These are phyloP conservation scores for Pyrenochaeta sp. DNA, from an alignment of 2,329 filamentous ascomycete genomes.

Conservation along the genomic window DNA sequence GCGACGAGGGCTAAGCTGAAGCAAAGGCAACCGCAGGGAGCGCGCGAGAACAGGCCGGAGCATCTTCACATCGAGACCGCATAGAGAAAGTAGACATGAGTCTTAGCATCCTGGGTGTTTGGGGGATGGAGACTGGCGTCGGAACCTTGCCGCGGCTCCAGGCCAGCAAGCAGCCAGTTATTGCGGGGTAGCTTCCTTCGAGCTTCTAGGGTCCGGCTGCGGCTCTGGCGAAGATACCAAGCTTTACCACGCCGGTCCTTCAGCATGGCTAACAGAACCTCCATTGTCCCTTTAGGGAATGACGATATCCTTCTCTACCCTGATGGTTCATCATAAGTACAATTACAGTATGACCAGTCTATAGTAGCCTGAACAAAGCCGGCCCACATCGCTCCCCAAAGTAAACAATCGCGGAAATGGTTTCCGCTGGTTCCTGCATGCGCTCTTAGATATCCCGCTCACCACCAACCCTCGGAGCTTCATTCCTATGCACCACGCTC, in stretches of 20 bases:
- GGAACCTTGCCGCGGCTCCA: conserved; percentile 17
- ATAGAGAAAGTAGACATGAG: conserved; percentile 5
- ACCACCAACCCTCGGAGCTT: not conserved
- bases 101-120: not conserved
- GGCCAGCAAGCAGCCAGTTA: conserved; percentile 3
- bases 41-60: conserved; percentile 36
- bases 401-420: conserved; percentile 4
- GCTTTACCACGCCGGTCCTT: too few species aligned
- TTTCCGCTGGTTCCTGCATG: not conserved
- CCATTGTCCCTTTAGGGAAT: not conserved
- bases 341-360: too few species aligned
- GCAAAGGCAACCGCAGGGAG: conserved; percentile 13
- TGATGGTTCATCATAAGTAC: too few species aligned
- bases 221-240: too few species aligned
- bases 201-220: not conserved
- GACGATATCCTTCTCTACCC: not conserved
- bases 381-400: not conserved
- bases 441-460: not conserved
- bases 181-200: conserved; percentile 24
- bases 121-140: conserved; percentile 5
- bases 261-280: too few species aligned
- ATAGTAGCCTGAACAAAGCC: too few species aligned
- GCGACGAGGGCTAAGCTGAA: conserved; percentile 21
- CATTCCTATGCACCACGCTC: not conserved
- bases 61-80: conserved; percentile 33